Evolutionary conservation across 345 rosid genomes (phyloP), one percentile per base, ranked within the genome.

Genomic region (Durio zibethinus): DNA sequence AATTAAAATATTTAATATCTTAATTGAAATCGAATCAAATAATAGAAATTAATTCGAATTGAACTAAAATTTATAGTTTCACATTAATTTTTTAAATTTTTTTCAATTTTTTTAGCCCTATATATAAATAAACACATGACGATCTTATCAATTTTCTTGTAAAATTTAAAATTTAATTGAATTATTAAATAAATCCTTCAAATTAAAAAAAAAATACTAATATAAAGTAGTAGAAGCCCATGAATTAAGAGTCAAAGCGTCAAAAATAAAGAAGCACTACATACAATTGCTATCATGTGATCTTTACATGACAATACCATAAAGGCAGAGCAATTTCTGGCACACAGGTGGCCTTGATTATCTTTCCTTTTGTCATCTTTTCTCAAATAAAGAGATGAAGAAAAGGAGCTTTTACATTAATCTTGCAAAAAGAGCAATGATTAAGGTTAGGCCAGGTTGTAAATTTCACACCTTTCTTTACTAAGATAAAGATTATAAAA

Each of bases 231-330:
- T 1, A 12, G 10, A n/a, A 52, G 75, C 47, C 54, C 10, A 31
- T 66, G 7, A 21, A 48, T 72, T 38, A 31, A 33, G 50, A 48
- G 75, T 80, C 75, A 78, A 75, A 77, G 56, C 38, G 27, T 16
- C 1, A 27, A 25, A 69, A 43, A 12, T 6, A 27, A 25, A 45
- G 16, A 2, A 10, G 14, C 9, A 45, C 36, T 7, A 20, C 69
- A 8, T 64, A 47, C 25, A 33, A 63, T 7, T 45, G 20, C 2
- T 45, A 47, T 47, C 38, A 47, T 36, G 61, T 73, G 76, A 73
- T 54, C 47, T 54, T 66, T 27, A 5, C 1, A 23, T 14, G n/a
- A 2, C 57, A 69, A 54, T 40, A 43, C 36, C 57, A 45, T 12
- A 69, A 45, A 45, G 12, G 0, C 50, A 69, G 36, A 20, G 48